These are phyloP conservation scores for Sinapis alba DNA, from an alignment of 441 rosid genomes.

Conservation along the genomic window DNA sequence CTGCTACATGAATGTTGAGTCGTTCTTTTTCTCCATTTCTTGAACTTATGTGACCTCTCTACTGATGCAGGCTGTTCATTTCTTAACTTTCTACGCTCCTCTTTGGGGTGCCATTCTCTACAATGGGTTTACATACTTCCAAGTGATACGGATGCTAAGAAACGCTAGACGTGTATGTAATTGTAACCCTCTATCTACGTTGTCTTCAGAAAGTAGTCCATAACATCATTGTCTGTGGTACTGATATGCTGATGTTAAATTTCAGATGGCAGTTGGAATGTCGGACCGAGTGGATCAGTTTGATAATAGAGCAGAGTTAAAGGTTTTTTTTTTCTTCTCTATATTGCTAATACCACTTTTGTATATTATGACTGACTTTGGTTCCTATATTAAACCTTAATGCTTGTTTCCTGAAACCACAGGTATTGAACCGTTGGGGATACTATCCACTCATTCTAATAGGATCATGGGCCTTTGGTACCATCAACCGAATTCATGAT, in stretches of 20 bases:
- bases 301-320: constrained; percentile 71
- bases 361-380: neutral
- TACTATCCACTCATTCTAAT: constrained; percentile 95
- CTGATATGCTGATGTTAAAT: constrained; percentile 1
- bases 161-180: constrained; percentile 84
- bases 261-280: constrained; percentile 94
- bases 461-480: constrained; percentile 95
- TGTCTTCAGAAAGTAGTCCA: constrained; percentile 5
- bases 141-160: constrained; percentile 94
- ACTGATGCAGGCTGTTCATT: constrained; percentile 80
- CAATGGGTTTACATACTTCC: constrained; percentile 90
- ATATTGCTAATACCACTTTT: neutral
- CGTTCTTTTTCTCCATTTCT: neutral
- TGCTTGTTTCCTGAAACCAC: constrained; percentile 19
- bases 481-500: constrained; percentile 84
- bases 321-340: constrained; percentile 47
- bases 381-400: neutral
- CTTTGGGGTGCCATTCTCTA: constrained; percentile 97
- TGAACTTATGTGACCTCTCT: constrained; percentile 3
- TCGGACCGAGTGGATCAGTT: constrained; percentile 64
- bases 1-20: neutral
- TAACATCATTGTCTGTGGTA: neutral
- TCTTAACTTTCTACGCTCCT: constrained; percentile 82
- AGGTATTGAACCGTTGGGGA: constrained; percentile 97
- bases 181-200: constrained; percentile 16